A percentile compares a stretch with the other conserved stretches of the same genome.
Evolutionary conservation across 1,284 basidiomycete genomes (phyloP).

Genomic region (Fistulina hepatica): DNA sequence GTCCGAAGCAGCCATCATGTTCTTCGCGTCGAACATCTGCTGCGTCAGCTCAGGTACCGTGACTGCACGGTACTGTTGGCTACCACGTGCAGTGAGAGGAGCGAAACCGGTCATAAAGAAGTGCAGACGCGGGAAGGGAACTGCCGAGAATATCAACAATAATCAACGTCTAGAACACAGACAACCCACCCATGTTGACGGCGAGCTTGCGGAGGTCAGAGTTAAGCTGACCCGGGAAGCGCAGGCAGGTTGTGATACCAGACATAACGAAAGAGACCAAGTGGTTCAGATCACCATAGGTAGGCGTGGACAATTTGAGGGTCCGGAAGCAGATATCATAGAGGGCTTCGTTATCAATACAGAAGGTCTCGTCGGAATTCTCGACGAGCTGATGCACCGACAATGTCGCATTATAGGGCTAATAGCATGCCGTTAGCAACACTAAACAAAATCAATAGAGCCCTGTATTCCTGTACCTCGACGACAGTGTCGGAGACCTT

Average conservation of each 20-base stretch:
- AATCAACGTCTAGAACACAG: background rate
- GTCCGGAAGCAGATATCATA: slow-evolving; percentile 98
- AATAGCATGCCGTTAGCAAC: slow-evolving; percentile 6
- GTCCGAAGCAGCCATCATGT: slow-evolving; percentile 98
- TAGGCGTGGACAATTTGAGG: slow-evolving; percentile 87
- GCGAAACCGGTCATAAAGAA: slow-evolving; percentile 99
- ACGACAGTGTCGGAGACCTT: slow-evolving; percentile 98
- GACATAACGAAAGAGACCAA: slow-evolving; percentile 98
- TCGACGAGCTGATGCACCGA: slow-evolving; percentile 94
- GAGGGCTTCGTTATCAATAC: slow-evolving; percentile 96
- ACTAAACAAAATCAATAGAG: background rate
- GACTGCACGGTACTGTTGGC: slow-evolving; percentile 90
- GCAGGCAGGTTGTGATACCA: slow-evolving; percentile 90
- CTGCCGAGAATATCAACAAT: slow-evolving; percentile 26
- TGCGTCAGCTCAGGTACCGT: slow-evolving; percentile 93
- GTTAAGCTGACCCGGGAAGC: slow-evolving; percentile 98
- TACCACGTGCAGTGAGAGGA: slow-evolving; percentile 87
- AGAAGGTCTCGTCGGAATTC: slow-evolving; percentile 94
- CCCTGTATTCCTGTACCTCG: slow-evolving; percentile 45
- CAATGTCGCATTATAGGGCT: slow-evolving; percentile 92
- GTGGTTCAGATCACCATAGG: slow-evolving; percentile 95
- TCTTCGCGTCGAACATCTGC: slow-evolving; percentile 98
- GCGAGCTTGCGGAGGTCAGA: slow-evolving; percentile 95
- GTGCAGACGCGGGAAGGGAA: slow-evolving; percentile 97
- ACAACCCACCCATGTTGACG: slow-evolving; percentile 86